A percentile compares a stretch with the other conserved stretches of the same genome.
Evolutionary conservation across 2,329 filamentous ascomycete genomes (phyloP).

Genomic region (Claviceps fusiformis): DNA sequence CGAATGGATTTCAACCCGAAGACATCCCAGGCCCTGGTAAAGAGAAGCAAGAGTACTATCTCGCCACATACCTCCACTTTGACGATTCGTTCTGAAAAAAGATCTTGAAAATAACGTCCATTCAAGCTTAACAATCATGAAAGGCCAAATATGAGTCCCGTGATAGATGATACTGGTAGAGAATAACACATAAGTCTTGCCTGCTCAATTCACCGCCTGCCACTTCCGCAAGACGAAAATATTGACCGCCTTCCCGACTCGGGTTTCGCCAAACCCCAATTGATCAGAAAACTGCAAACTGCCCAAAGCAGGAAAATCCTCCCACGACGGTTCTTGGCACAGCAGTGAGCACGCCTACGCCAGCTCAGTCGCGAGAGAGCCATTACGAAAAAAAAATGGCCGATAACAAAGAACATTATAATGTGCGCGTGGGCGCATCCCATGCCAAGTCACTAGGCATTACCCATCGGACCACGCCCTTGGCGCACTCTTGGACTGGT

Average conservation of each 20-base stretch:
- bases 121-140: neutral
- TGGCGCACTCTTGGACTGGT: constrained; percentile 24
- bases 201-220: neutral
- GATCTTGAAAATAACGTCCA: neutral
- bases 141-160: neutral
- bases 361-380: neutral
- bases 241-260: neutral
- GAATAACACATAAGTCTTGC: neutral
- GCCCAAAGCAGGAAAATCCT: no score
- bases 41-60: no score
- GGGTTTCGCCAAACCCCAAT: neutral
- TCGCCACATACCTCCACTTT: neutral
- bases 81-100: neutral
- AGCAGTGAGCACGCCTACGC: no score
- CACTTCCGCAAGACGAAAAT: no score
- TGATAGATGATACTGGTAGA: no score
- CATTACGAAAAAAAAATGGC: constrained; percentile 13
- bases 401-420: constrained; percentile 18
- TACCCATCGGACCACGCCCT: constrained; percentile 25
- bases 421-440: constrained; percentile 18
- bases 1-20: no score
- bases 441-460: constrained; percentile 25
- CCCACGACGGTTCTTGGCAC: neutral
- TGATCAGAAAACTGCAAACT: no score
- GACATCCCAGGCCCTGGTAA: no score